phyloP scores from a whole-genome alignment of 306 rosid species.

The Prunus armeniaca region DNA sequence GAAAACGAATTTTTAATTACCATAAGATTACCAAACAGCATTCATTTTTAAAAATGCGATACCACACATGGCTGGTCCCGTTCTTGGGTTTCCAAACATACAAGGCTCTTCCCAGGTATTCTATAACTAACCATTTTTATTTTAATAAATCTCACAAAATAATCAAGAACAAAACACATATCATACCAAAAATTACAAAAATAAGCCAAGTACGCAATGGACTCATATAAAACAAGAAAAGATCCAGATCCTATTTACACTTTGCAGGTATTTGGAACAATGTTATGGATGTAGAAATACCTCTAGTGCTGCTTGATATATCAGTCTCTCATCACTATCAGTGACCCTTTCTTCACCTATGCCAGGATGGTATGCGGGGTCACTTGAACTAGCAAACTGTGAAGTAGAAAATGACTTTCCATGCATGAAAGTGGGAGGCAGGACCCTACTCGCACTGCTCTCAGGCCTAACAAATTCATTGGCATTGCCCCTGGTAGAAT shows the following conservation, averaged over 20 bases:
- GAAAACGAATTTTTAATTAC: neutral
- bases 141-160: neutral
- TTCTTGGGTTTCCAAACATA: neutral
- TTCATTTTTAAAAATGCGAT: neutral
- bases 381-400: conserved; percentile 55
- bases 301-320: conserved; percentile 90
- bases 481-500: conserved; percentile 43
- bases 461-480: conserved; percentile 48
- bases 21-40: neutral
- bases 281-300: conserved; percentile 33
- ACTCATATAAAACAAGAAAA: neutral
- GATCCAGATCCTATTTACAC: neutral
- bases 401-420: conserved; percentile 46
- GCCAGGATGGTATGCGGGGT: conserved; percentile 53
- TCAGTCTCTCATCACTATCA: conserved; percentile 71
- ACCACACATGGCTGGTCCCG: neutral
- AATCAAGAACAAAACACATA: neutral
- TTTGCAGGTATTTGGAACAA: neutral
- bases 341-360: conserved; percentile 63
- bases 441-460: conserved; percentile 54
- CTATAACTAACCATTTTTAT: neutral
- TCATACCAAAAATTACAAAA: neutral
- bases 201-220: neutral
- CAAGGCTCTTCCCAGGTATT: neutral
- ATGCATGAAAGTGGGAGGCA: conserved; percentile 56